Evolutionary conservation across 1,284 basidiomycete genomes (phyloP).

Genomic region (Coniferiporia sulphurascens): DNA sequence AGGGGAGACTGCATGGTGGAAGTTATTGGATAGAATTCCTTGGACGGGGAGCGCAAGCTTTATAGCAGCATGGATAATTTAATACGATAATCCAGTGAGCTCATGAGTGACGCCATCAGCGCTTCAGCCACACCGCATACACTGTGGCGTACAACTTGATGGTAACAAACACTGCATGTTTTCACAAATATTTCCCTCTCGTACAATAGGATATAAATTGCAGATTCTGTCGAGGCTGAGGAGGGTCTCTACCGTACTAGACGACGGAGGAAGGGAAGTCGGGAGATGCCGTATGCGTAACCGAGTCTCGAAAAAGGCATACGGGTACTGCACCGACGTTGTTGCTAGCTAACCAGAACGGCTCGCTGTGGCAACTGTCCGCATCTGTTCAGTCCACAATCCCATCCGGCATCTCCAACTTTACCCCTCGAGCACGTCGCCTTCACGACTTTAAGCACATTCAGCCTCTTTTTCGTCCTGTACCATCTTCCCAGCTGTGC

Average conservation of each 20-base stretch:
- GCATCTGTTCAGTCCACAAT: background rate
- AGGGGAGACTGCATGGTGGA: conserved; percentile 13
- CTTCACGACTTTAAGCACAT: conserved; percentile 6
- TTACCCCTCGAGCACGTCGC: background rate
- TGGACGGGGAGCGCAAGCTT: background rate
- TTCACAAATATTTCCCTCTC: too few species aligned
- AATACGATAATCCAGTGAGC: too few species aligned
- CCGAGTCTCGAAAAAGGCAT: background rate
- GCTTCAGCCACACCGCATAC: too few species aligned
- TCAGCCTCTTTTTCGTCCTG: background rate
- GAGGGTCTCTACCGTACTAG: too few species aligned
- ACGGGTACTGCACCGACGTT: background rate
- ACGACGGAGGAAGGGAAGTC: background rate
- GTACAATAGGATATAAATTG: too few species aligned
- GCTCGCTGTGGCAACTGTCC: background rate
- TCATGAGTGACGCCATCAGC: too few species aligned
- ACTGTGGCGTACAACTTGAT: too few species aligned
- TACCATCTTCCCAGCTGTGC: conserved; percentile 14
- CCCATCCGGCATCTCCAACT: background rate
- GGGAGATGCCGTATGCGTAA: background rate
- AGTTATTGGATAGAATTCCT: background rate
- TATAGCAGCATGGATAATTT: too few species aligned
- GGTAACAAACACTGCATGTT: too few species aligned
- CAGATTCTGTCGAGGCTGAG: too few species aligned
- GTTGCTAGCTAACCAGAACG: background rate